Base-by-base conservation (phyloP, 2,329 filamentous ascomycete genomes). In the Zymoseptoria pseudotritici region DNA sequence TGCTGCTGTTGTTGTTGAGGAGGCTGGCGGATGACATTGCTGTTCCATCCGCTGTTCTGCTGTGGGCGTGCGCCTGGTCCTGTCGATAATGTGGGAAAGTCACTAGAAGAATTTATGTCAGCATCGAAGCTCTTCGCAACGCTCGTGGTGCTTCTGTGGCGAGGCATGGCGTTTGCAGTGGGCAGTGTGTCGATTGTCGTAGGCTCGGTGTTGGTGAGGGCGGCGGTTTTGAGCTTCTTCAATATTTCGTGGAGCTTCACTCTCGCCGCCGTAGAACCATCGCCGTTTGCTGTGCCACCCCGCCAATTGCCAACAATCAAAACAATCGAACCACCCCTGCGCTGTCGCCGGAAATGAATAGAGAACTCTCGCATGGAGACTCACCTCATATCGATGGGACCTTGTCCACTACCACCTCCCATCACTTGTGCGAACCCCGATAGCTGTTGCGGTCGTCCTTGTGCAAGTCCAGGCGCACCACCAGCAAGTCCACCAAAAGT, bases 51-150 rank as follows among this genome's bases (percentile, higher is more conserved):
- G 53, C 79, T 79, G 60, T 78, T 82, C 57, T 82, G 79, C 58
- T 82, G 79, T 64, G 81, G 76, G 69, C 84, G 82, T 7, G 36
- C 36, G 36, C 36, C 36, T 31, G 82, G 78, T 19, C 79, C 78
- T 59, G 82, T 81, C 52, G 83, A 84, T 66, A 86, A 74, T 10
- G 82, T 83, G 53, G 84, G 84, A 59, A 86, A 86, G 69, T 86
- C 84, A 69, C 84, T 86, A 63, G 55, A n/a, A 53, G 61, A 66
- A 55, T 57, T 49, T 58, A 63, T 57, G 60, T 70, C 61, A 71
- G 70, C 59, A 9, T 53, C 19, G 42, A 60, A 46, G 29, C 50
- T 60, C 46, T 54, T 59, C 50, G 11, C 31, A 50, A 55, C 36
- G 11, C 36, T 46, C 36, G 36, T n/a, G 17, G 36, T 46, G 36